phyloP scores from a whole-genome alignment of 2,329 filamentous ascomycete species.

The Aspergillus novofumigatus region DNA sequence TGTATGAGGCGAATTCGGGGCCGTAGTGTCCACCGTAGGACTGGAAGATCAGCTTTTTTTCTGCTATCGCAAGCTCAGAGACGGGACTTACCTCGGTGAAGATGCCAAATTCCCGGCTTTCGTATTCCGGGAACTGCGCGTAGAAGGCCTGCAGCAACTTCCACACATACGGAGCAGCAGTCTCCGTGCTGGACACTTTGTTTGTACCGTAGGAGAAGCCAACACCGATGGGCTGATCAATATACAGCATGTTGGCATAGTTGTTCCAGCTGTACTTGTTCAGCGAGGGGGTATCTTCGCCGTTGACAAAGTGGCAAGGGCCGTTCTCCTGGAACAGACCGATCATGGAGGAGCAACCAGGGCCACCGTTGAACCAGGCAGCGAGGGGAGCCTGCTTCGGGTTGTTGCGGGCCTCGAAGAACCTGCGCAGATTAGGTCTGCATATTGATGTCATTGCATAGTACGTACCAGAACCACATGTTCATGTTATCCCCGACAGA shows the following conservation, averaged over 20 bases:
- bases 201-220: constrained; percentile 48
- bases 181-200: constrained; percentile 39
- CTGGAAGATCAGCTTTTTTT: constrained; percentile 5
- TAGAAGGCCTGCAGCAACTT: constrained; percentile 50
- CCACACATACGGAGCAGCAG: constrained; percentile 52
- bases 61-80: background rate
- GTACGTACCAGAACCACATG: constrained; percentile 42
- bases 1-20: constrained; percentile 34
- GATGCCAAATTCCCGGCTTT: constrained; percentile 34
- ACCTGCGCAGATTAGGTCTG: constrained; percentile 23
- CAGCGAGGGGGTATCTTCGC: constrained; percentile 38
- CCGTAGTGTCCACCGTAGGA: constrained; percentile 37
- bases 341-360: constrained; percentile 43
- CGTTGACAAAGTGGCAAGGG: constrained; percentile 39
- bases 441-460: background rate
- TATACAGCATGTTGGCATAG: constrained; percentile 61
- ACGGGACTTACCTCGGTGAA: constrained; percentile 25
- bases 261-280: constrained; percentile 58
- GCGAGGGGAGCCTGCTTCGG: constrained; percentile 42
- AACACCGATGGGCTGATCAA: constrained; percentile 58
- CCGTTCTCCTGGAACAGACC: constrained; percentile 43
- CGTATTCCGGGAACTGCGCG: constrained; percentile 34
- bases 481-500: constrained; percentile 43
- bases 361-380: constrained; percentile 47
- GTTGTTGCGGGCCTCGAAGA: constrained; percentile 46